Evolutionary conservation across 75 land plant species (phyloP).

Genomic region (Gnetum montanum): DNA sequence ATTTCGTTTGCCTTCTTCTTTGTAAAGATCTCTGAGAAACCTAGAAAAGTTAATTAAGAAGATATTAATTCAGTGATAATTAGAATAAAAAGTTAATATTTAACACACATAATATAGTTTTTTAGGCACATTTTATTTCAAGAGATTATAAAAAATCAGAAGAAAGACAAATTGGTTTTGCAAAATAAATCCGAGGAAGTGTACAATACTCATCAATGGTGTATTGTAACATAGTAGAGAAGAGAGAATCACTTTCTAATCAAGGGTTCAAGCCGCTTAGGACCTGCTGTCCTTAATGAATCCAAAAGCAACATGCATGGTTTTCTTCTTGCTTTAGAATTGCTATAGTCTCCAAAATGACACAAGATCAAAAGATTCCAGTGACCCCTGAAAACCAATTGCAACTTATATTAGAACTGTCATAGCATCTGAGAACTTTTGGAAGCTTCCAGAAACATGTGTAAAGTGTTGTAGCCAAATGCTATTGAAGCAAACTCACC

Average conservation of each 20-base stretch:
- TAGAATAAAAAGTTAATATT: too few species aligned
- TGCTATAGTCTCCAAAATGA: slow-evolving; percentile 30
- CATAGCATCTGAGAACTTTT: not conserved
- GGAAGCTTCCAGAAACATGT: not conserved
- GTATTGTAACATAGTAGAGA: too few species aligned
- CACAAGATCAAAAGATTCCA: slow-evolving; percentile 59
- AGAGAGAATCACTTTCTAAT: slow-evolving; percentile 29
- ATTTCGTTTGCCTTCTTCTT: slow-evolving; percentile 13
- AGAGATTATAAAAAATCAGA: too few species aligned
- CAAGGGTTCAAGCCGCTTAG: slow-evolving; percentile 31
- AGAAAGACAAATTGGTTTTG: too few species aligned
- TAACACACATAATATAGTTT: too few species aligned
- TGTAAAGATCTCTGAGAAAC: slow-evolving; percentile 31
- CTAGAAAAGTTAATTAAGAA: slow-evolving; percentile 12
- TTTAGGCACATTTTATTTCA: too few species aligned
- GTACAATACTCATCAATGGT: too few species aligned
- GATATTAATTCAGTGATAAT: too few species aligned
- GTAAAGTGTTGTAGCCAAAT: not conserved
- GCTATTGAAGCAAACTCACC: slow-evolving; percentile 21
- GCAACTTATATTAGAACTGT: not conserved
- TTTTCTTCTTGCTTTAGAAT: slow-evolving; percentile 14
- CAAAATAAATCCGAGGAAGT: too few species aligned
- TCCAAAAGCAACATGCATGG: slow-evolving; percentile 60
- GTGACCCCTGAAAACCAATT: slow-evolving; percentile 51
- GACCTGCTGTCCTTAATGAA: slow-evolving; percentile 27